phyloP scores from a whole-genome alignment of 164 flowering plant genomes.

The Aristolochia contorta region DNA sequence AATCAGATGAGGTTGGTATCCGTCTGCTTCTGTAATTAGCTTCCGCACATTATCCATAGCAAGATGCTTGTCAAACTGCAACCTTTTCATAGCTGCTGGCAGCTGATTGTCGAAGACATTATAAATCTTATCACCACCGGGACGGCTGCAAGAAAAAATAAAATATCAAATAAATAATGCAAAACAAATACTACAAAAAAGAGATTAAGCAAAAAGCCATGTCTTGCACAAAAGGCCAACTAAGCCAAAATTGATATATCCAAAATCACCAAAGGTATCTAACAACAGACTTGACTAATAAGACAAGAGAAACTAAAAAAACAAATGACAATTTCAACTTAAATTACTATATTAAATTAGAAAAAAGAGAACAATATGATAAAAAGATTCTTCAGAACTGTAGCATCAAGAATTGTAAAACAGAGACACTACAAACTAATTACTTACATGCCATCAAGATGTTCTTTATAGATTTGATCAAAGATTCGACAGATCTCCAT shows the following conservation, averaged over 20 bases:
- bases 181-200: background rate
- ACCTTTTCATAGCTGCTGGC: slow-evolving; percentile 71
- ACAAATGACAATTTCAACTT: too few species aligned
- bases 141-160: slow-evolving; percentile 35
- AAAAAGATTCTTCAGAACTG: too few species aligned
- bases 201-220: too few species aligned
- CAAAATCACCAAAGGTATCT: too few species aligned
- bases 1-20: slow-evolving; percentile 76
- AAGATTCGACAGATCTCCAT: slow-evolving; percentile 72
- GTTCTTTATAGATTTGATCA: slow-evolving; percentile 74
- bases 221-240: too few species aligned
- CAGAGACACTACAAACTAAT: background rate
- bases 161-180: background rate
- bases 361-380: background rate
- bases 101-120: slow-evolving; percentile 75
- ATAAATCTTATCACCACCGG: slow-evolving; percentile 80
- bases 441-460: slow-evolving; percentile 82
- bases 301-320: too few species aligned
- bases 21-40: slow-evolving; percentile 79
- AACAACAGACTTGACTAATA: too few species aligned
- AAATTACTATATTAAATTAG: too few species aligned
- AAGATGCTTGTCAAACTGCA: slow-evolving; percentile 81
- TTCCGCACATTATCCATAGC: slow-evolving; percentile 72
- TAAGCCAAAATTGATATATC: too few species aligned
- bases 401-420: too few species aligned